Evolutionary conservation across 345 rosid genomes (phyloP).

Genomic region (Salix caprea): DNA sequence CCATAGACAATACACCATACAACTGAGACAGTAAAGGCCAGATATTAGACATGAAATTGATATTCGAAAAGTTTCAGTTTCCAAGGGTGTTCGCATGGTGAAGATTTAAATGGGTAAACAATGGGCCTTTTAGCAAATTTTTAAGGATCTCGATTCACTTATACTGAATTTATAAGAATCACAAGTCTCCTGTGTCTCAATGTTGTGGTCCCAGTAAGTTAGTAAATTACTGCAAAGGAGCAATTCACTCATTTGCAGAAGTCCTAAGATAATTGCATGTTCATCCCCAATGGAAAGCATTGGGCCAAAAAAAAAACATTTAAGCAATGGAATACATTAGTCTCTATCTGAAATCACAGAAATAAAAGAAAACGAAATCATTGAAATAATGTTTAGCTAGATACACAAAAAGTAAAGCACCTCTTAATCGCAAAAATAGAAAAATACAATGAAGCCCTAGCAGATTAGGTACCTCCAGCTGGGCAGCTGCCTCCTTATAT

Average conservation of each 20-base stretch:
- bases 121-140: not conserved
- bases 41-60: too few species aligned
- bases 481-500: slow-evolving; percentile 97
- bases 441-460: not conserved
- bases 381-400: not conserved
- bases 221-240: not conserved
- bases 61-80: too few species aligned
- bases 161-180: not conserved
- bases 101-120: not conserved
- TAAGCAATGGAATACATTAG: not conserved
- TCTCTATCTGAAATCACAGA: not conserved
- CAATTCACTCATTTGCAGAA: not conserved
- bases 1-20: too few species aligned
- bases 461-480: slow-evolving; percentile 69
- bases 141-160: not conserved
- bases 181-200: not conserved
- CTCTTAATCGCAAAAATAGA: not conserved
- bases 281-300: not conserved
- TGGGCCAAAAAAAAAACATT: not conserved
- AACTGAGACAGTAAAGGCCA: too few species aligned
- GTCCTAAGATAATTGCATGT: not conserved
- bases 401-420: not conserved
- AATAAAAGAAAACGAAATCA: not conserved
- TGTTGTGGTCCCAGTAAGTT: not conserved
- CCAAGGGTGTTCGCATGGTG: too few species aligned